Evolutionary conservation across 805 yeast genomes (phyloP).

Genomic region (Lachancea thermotolerans): DNA sequence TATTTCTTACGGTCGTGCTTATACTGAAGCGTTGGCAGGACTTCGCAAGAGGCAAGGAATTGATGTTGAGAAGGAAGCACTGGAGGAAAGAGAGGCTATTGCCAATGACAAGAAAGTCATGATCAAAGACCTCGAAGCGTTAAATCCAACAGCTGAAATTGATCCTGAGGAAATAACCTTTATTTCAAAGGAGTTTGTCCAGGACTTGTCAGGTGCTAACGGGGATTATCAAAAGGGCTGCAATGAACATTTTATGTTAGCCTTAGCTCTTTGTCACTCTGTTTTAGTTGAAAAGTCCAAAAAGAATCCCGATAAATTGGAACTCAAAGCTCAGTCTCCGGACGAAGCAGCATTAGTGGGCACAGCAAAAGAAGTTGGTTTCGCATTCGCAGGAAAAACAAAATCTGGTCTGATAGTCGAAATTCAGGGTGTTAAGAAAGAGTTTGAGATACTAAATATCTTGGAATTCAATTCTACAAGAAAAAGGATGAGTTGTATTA

Average conservation of each 20-base stretch:
- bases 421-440: slow-evolving; percentile 63
- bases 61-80: slow-evolving; percentile 59
- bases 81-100: slow-evolving; percentile 46
- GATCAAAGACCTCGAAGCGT: slow-evolving; percentile 40
- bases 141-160: slow-evolving; percentile 35
- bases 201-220: slow-evolving; percentile 49
- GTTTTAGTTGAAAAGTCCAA: slow-evolving; percentile 66
- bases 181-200: slow-evolving; percentile 56
- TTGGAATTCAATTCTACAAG: slow-evolving; percentile 78
- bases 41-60: slow-evolving; percentile 71
- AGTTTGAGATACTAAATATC: slow-evolving; percentile 63
- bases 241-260: slow-evolving; percentile 68
- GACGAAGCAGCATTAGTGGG: slow-evolving; percentile 84
- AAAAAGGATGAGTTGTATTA: slow-evolving; percentile 80
- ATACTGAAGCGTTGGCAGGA: slow-evolving; percentile 79
- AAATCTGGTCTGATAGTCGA: slow-evolving; percentile 61
- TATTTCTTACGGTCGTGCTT: slow-evolving; percentile 65
- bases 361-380: slow-evolving; percentile 75
- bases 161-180: slow-evolving; percentile 62
- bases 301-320: slow-evolving; percentile 46
- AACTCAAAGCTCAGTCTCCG: slow-evolving; percentile 73
- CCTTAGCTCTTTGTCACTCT: slow-evolving; percentile 72
- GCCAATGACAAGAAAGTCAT: slow-evolving; percentile 52
- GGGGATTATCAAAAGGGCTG: slow-evolving; percentile 45
- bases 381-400: slow-evolving; percentile 56